These are phyloP conservation scores for Neofusicoccum umdonicola DNA, from an alignment of 2,329 filamentous ascomycete species.

Conservation along the genomic window DNA sequence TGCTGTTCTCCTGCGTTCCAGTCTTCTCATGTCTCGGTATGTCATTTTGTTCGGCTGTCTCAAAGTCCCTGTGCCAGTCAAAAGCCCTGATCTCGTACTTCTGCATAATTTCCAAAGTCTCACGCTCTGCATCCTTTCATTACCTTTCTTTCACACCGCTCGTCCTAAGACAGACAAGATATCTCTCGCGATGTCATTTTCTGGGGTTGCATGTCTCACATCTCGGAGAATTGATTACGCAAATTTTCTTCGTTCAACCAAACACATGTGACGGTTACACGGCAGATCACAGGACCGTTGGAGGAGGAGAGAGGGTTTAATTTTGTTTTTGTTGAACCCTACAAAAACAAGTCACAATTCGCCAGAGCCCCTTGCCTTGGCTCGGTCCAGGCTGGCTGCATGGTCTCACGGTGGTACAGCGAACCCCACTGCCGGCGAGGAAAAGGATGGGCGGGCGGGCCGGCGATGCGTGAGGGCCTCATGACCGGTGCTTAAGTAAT, in stretches of 20 bases:
- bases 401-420: background rate
- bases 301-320: background rate
- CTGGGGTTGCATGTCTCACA: background rate
- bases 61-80: background rate
- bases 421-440: background rate
- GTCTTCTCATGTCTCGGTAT: background rate
- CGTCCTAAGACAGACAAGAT: background rate
- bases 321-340: conserved; percentile 14
- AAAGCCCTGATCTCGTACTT: background rate
- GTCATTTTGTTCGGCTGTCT: conserved; percentile 1
- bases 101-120: background rate
- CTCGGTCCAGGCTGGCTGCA: background rate
- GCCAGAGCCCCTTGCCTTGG: background rate
- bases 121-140: background rate
- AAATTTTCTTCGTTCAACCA: conserved; percentile 3
- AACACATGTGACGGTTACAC: conserved; percentile 12
- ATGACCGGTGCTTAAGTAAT: conserved; percentile 9
- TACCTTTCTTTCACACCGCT: background rate
- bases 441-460: background rate
- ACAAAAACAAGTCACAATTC: conserved; percentile 3
- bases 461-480: background rate
- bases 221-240: conserved; percentile 14
- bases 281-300: background rate
- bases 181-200: background rate
- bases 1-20: background rate